Base-by-base conservation (phyloP, 768 basidiomycete species). In the Kwoniella sp. region DNA sequence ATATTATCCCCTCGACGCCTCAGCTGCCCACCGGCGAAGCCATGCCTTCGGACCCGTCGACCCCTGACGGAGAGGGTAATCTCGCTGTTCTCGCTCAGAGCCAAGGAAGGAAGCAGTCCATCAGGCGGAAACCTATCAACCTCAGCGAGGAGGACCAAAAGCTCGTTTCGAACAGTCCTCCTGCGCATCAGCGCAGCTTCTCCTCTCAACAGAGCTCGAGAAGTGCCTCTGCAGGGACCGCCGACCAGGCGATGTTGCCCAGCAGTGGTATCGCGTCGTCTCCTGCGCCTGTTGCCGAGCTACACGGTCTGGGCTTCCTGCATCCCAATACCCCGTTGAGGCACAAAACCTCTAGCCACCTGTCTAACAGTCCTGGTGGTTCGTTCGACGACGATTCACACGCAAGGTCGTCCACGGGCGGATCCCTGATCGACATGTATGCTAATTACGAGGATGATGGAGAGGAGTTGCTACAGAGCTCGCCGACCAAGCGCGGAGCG, bases 81-180 rank as follows among this genome's bases (percentile, higher is more conserved):
- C 23, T 38, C 36, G 20, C 32, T 36, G 38, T 38, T 42, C 29
- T 28, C 23, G 49, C 49, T 27, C 36, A 11, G 25, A 34, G 15
- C 7, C 48, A 33, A 25, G 44, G 27, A 5, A 56, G 69, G 12
- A 67, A 70, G 37, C 53, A 50, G n/a, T 67, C 65, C n/a, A 58
- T 65, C 46, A 56, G 62, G 43, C 43, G 69, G 3, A 70, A 70
- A 50, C 69, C 69, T 1, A 17, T 70, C 17, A 65, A 67, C 26
- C 43, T 67, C 9, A 57, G 60, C 33, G 25, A 41, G 14, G 57
- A 66, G 37, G 69, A 70, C 33, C 55, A 56, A n/a, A 56, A 56
- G 39, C 50, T 70, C 4, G 69, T 65, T 2, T 50, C 44, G 0
- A 43, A 33, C 25, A 46, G 50, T 26, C 57, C 63, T 17, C 39